Evolutionary conservation across 1,139 yeast genomes (phyloP), one percentile per base, ranked within the genome.

Genomic region (Kodamaea sp.): DNA sequence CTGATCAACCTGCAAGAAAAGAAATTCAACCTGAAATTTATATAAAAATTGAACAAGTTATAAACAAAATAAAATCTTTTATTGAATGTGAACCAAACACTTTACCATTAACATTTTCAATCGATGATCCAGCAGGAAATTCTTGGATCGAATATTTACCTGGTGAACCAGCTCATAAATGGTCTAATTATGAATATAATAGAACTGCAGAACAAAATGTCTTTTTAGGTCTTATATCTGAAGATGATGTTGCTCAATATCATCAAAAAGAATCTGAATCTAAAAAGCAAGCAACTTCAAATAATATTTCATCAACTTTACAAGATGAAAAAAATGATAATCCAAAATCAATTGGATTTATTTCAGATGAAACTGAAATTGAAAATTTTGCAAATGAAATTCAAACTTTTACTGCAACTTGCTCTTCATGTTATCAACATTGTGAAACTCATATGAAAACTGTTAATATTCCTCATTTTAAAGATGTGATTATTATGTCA

Each of bases 41-140:
- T 57, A 81, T 75, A 40, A 84, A 89, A 63, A 88, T 92, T 49
- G 83, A 79, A 37, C 78, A 67, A 28, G 84, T 92, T 43, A 73
- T 89, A 42, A 60, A 55, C 25, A 83, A 78, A 52, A 81, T 89
- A 29, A 63, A 70, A 44, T 62, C 74, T 6, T 78, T 73, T 41
- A 67, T 87, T 24, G 72, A 74, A 23, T 92, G 88, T 42, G 81
- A 81, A 42, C 77, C 76, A 40, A 79, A 76, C 28, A 74, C 78
- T 9, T 65, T 89, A 43, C 98, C 98, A 2, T 59, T 92, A 46
- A 86, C 95, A 0, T 75, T 94, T 38, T 71, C 78, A 11, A 66
- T 89, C 12, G 97, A 90, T 60, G 99, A 92, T 63, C 97, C 98
- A 27, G 79, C 97, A 1, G 99, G 99, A 15, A 92, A 94, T 65